Evolutionary conservation across 2,329 filamentous ascomycete species (phyloP).

Genomic region (Rugonectria rugulosa): DNA sequence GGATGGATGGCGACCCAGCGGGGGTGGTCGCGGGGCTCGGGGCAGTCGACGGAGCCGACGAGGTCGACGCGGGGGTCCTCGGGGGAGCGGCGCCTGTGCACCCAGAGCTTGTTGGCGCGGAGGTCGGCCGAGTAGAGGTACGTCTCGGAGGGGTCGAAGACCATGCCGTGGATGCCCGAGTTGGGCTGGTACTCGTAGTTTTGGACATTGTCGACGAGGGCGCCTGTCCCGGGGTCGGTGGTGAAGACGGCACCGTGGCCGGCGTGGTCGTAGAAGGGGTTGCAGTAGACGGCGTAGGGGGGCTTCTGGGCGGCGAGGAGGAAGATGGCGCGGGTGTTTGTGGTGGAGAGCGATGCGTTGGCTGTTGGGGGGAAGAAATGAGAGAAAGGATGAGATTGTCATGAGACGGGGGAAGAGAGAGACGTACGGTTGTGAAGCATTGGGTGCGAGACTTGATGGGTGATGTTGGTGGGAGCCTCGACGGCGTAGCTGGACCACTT

Average conservation of each 20-base stretch:
- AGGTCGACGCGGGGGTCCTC: slow-evolving; percentile 60
- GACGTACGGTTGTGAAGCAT: slow-evolving; percentile 77
- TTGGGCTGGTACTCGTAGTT: slow-evolving; percentile 75
- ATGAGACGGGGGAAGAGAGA: not conserved
- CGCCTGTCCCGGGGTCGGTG: slow-evolving; percentile 60
- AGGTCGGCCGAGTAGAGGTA: slow-evolving; percentile 84
- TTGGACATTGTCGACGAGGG: slow-evolving; percentile 70
- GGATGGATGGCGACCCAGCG: slow-evolving; percentile 89
- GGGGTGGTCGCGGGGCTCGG: slow-evolving; percentile 76
- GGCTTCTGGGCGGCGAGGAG: slow-evolving; percentile 79
- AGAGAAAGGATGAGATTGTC: not conserved
- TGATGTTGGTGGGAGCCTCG: slow-evolving; percentile 76
- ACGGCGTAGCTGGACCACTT: slow-evolving; percentile 88
- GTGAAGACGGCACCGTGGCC: slow-evolving; percentile 82
- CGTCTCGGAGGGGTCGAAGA: slow-evolving; percentile 76
- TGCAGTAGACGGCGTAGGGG: slow-evolving; percentile 85
- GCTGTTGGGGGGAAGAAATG: slow-evolving; percentile 53
- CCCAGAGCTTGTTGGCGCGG: slow-evolving; percentile 83
- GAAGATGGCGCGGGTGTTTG: slow-evolving; percentile 90
- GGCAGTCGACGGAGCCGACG: slow-evolving; percentile 76
- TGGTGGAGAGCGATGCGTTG: slow-evolving; percentile 70
- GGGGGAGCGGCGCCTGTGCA: slow-evolving; percentile 71
- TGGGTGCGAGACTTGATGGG: slow-evolving; percentile 76
- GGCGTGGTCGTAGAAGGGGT: slow-evolving; percentile 88
- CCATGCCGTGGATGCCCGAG: slow-evolving; percentile 83